Evolutionary conservation across 331 rosid species (phyloP).

Genomic region (Saraca asoca): DNA sequence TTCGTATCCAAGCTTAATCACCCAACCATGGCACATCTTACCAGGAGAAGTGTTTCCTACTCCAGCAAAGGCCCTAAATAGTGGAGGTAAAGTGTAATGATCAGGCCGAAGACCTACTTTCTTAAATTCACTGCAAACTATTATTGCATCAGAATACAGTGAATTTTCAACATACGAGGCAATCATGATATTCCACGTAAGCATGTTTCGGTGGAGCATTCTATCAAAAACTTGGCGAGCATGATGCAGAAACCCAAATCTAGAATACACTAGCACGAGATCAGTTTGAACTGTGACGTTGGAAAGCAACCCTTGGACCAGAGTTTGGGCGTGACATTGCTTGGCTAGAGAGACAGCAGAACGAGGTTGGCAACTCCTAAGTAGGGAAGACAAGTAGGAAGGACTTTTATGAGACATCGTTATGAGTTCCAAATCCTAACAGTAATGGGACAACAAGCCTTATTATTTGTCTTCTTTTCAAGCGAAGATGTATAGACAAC

Average conservation of each 20-base stretch:
- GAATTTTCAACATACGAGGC: constrained; percentile 47
- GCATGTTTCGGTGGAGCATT: constrained; percentile 63
- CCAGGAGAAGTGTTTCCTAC: constrained; percentile 45
- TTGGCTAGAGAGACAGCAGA: constrained; percentile 44
- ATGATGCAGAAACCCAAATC: constrained; percentile 36
- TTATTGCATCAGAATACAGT: constrained; percentile 38
- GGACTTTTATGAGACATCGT: constrained; percentile 31
- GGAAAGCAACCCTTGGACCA: constrained; percentile 53
- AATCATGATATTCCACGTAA: constrained; percentile 72
- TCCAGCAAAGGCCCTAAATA: constrained; percentile 52
- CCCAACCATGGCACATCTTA: constrained; percentile 53
- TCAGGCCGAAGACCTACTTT: constrained; percentile 48
- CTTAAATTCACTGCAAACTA: constrained; percentile 41
- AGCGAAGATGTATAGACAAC: no score
- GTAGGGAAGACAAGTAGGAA: constrained; percentile 45
- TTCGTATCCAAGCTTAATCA: constrained; percentile 57
- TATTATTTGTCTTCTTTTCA: no score
- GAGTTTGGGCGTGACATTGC: constrained; percentile 59
- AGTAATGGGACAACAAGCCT: no score
- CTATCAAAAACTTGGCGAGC: constrained; percentile 61
- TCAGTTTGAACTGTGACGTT: constrained; percentile 58
- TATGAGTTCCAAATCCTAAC: background rate
- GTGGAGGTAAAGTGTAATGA: constrained; percentile 58
- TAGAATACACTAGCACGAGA: constrained; percentile 50
- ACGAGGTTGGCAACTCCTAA: constrained; percentile 41